A percentile compares a stretch with the other conserved stretches of the same genome.
These are phyloP conservation scores for Plasmodium adleri DNA, from an alignment of 169 alveolate genomes.

Conservation along the genomic window DNA sequence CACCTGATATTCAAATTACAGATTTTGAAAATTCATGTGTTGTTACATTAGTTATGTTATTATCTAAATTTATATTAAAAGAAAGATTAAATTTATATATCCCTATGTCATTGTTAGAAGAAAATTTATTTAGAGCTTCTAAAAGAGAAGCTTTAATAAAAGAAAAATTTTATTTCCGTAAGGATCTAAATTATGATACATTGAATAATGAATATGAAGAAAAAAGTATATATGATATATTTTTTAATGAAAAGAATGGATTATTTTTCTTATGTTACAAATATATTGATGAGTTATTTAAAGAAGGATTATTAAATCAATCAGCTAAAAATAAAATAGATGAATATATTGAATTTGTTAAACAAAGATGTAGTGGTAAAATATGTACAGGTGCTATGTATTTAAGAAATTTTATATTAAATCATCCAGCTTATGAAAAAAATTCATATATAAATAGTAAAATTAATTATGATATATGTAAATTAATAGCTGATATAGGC, in stretches of 20 bases:
- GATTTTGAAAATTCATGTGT: constrained; percentile 95
- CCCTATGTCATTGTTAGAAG: constrained; percentile 94
- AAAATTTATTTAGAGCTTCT: constrained; percentile 91
- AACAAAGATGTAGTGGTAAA: constrained; percentile 89
- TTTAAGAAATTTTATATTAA: constrained; percentile 88
- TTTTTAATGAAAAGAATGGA: constrained; percentile 85
- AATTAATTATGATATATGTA: constrained; percentile 88
- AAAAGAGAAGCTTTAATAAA: constrained; percentile 87
- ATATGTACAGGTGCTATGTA: constrained; percentile 91
- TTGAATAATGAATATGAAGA: constrained; percentile 76
- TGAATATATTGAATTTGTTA: constrained; percentile 82
- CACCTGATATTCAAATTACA: constrained; percentile 95
- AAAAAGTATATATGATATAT: constrained; percentile 83
- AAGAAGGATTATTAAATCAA: constrained; percentile 45
- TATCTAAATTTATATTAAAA: constrained; percentile 85
- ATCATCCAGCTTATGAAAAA: constrained; percentile 90
- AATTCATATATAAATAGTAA: constrained; percentile 89
- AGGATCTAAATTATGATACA: constrained; percentile 76
- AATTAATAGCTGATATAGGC: constrained; percentile 66
- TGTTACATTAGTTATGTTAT: constrained; percentile 83
- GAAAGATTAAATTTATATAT: constrained; percentile 91
- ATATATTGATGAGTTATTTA: constrained; percentile 71
- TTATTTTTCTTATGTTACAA: constrained; percentile 77
- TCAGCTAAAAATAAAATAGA: constrained; percentile 76
- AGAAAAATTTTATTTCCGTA: constrained; percentile 90